Evolutionary conservation across 1,284 basidiomycete species (phyloP), one percentile per base, ranked within the genome.

Genomic region (Leccinum pachyderme): DNA sequence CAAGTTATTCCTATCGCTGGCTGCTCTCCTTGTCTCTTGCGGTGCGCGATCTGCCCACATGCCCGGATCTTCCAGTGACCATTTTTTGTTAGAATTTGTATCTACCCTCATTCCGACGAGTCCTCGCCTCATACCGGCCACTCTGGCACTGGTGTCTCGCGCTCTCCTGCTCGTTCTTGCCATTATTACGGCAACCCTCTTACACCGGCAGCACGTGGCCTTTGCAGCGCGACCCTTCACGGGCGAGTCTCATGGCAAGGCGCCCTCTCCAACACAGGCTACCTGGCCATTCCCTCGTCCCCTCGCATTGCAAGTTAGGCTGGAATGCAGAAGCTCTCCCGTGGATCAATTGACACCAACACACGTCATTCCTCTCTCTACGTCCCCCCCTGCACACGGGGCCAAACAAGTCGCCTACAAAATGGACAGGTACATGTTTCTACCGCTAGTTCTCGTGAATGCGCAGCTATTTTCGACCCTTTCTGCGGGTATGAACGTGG

Each of bases 281-380:
- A 71, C 69, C 1, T 72, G 67, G 70, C 70, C 67, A 27, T 69
- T 72, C 50, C 67, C 69, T 9, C 68, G 59, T 46, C 67, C 68
- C 22, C 66, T 71, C 8, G 60, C 62, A 13, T 44, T 57, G 32
- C 64, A 58, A 49, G 50, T 15, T 25, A 45, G 43, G 48, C 31
- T 25, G 22, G 28, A 29, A 18, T 41, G 2, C 28, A 32, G 22
- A 39, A 41, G 15, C 13, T 41, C 22, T 35, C 56, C 57, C 29
- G 27, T 37, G 3, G 37, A 28, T 33, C 49, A 43, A 44, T 52
- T 22, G 2, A 45, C 31, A 5, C 13, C 12, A 12, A 29, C 51
- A 9, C 31, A 49, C 29, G 51, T 56, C 46, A 47, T 47, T 11
- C 41, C 56, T 9, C 56, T 56, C 11, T 55, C 48, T 24, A 50